Base-by-base conservation (phyloP, 345 rosid species). In the Ricinus communis region DNA sequence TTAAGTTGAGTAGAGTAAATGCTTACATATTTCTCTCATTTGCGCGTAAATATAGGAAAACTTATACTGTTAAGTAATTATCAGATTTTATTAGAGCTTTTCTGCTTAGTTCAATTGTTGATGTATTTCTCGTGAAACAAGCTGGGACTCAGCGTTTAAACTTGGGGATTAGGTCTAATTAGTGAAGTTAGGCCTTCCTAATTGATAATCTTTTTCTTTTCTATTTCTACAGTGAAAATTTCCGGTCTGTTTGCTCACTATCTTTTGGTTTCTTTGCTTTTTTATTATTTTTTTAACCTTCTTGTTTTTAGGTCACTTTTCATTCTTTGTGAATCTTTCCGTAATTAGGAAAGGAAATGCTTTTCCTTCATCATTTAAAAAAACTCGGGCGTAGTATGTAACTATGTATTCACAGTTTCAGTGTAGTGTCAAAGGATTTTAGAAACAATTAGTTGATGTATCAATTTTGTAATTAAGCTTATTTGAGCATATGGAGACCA, bases 401-500 rank as follows among this genome's bases (percentile, higher is more conserved):
- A 19, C n/a, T 58, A 53, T 25, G 30, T 27, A 47, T 69, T 40
- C 33, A 15, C 43, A n/a, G 30, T 41, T 71, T 63, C 15, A 16
- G 31, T 56, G 61, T 66, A 25, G 50, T 12, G 13, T 58, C 36
- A 33, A 49, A 57, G 19, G 24, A 47, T 15, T 68, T 55, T 56
- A 36, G 24, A 1, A 11, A 33, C 45, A 54, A 22, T 16, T 28
- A 28, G 13, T 45, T 50, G 57, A 28, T 68, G 31, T 52, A 6
- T 57, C 46, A 53, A 46, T 33, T 73, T 33, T 41, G 66, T 66
- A 57, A 18, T 57, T 56, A 15, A 49, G 56, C 55, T 79, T 66
- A 52, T 58, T 69, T 81, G 28, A 73, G 69, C 62, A 54, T 43
- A 38, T 43, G 65, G n/a, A 33, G 24, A 53, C 62, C 19, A 52